A percentile compares a stretch with the other conserved stretches of the same genome.
Conservation (phyloP, 805 yeast species). For the Allodekkera sacchari region DNA sequence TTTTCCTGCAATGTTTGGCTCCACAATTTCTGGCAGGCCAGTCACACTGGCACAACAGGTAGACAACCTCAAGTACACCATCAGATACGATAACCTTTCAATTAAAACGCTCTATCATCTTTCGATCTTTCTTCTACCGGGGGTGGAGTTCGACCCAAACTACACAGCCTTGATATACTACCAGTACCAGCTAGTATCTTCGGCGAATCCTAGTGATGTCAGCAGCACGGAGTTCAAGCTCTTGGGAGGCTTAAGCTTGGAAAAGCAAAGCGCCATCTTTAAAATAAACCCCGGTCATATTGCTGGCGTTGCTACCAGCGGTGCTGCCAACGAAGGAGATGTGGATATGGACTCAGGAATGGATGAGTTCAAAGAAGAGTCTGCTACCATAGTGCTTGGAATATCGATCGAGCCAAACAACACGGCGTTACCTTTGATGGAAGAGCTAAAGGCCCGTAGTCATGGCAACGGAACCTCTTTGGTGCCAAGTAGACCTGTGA, state of each 20-base stretch:
- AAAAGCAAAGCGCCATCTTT: conserved; percentile 88
- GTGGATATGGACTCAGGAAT: conserved; percentile 46
- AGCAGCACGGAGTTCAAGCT: conserved; percentile 44
- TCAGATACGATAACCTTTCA: conserved; percentile 54
- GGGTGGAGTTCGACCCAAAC: conserved; percentile 58
- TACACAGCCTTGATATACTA: conserved; percentile 83
- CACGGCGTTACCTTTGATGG: conserved; percentile 54
- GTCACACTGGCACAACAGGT: conserved; percentile 53
- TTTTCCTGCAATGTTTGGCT: conserved; percentile 31
- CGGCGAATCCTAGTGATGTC: conserved; percentile 15
- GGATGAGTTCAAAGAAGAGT: conserved; percentile 11
- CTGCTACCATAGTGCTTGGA: conserved; percentile 44
- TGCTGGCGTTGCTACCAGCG: conserved; percentile 2
- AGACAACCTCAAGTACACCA: conserved; percentile 58
- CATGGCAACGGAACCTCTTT: conserved; percentile 8
- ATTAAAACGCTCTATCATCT: conserved; percentile 56
- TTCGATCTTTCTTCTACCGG: conserved; percentile 80
- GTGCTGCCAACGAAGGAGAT: conserved; percentile 27
- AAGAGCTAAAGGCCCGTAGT: conserved; percentile 15
- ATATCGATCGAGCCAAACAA: conserved; percentile 80
- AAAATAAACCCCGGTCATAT: conserved; percentile 47
- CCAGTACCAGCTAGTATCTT: conserved; percentile 59
- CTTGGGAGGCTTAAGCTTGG: conserved; percentile 51
- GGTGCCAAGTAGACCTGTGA: conserved; percentile 27
- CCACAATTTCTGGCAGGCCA: conserved; percentile 26